Evolutionary conservation across 148 eudicot species (phyloP).

Genomic region (Amaranthus palmeri): DNA sequence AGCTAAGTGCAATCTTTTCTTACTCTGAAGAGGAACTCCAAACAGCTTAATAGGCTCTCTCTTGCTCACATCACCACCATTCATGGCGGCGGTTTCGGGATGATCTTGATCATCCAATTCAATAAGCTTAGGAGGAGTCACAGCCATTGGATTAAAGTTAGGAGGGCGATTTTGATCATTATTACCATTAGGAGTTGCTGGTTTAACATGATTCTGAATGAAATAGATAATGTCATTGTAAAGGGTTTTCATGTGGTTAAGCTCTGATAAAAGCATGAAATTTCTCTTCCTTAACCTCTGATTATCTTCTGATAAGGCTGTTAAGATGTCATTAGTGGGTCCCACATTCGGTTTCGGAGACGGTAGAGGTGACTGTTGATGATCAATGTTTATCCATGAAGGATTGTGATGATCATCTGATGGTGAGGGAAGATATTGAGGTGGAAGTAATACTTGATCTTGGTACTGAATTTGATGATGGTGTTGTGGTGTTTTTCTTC

Average conservation of each 20-base stretch:
- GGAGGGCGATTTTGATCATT: slow-evolving; percentile 14
- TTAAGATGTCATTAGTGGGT: slow-evolving; percentile 25
- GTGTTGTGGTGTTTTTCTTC: slow-evolving; percentile 42
- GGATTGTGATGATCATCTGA: slow-evolving; percentile 13
- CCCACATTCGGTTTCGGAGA: slow-evolving; percentile 24
- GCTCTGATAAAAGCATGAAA: slow-evolving; percentile 47
- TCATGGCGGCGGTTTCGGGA: not conserved
- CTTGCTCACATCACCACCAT: not conserved
- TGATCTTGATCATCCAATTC: slow-evolving; percentile 31
- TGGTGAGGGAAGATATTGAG: slow-evolving; percentile 27
- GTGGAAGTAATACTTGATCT: slow-evolving; percentile 34
- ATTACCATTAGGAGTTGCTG: slow-evolving; percentile 22
- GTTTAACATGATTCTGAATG: slow-evolving; percentile 49
- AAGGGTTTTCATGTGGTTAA: slow-evolving; percentile 46
- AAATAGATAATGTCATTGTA: slow-evolving; percentile 54
- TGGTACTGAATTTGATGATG: slow-evolving; percentile 36
- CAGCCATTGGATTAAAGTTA: slow-evolving; percentile 17
- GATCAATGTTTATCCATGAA: slow-evolving; percentile 28
- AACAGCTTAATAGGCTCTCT: slow-evolving; percentile 42
- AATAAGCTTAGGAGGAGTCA: slow-evolving; percentile 29
- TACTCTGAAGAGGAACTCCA: slow-evolving; percentile 46
- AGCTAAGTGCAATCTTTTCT: slow-evolving; percentile 45
- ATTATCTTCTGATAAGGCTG: slow-evolving; percentile 39
- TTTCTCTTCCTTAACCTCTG: slow-evolving; percentile 44
- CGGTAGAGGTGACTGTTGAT: slow-evolving; percentile 16